Conservation (phyloP, 345 rosid genomes). For the Isatis tinctoria region DNA sequence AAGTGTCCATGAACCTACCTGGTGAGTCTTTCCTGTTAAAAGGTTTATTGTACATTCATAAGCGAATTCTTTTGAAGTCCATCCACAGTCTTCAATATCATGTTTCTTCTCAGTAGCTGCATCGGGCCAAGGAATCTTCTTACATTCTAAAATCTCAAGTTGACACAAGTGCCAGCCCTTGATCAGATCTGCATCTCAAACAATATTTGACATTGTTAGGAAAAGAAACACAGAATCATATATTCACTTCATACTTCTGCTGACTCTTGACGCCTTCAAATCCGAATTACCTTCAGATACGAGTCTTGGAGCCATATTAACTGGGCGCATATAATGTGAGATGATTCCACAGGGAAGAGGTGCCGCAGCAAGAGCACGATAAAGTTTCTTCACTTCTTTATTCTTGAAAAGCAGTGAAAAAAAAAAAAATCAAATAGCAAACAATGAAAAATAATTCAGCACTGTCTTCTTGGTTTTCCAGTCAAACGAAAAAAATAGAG, state of each 20-base stretch:
- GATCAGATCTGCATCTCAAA: conserved; percentile 47
- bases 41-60: conserved; percentile 88
- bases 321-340: conserved; percentile 89
- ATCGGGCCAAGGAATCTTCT: conserved; percentile 73
- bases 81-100: conserved; percentile 56
- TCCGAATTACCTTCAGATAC: conserved; percentile 60
- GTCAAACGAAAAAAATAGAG: neutral
- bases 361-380: conserved; percentile 79
- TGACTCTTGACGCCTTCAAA: neutral
- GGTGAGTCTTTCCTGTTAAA: conserved; percentile 93
- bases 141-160: conserved; percentile 85
- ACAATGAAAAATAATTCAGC: neutral
- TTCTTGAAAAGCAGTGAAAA: conserved; percentile 38
- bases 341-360: conserved; percentile 72
- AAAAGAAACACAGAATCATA: neutral
- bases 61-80: conserved; percentile 60
- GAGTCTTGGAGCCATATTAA: conserved; percentile 78
- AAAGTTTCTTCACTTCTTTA: conserved; percentile 79
- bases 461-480: neutral
- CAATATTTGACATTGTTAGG: neutral
- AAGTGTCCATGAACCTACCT: conserved; percentile 40
- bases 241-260: neutral
- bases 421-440: neutral
- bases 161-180: conserved; percentile 83
- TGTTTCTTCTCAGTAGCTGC: conserved; percentile 46